phyloP scores from a whole-genome alignment of 1,284 basidiomycete species.

The Xerocomus nothofagi region DNA sequence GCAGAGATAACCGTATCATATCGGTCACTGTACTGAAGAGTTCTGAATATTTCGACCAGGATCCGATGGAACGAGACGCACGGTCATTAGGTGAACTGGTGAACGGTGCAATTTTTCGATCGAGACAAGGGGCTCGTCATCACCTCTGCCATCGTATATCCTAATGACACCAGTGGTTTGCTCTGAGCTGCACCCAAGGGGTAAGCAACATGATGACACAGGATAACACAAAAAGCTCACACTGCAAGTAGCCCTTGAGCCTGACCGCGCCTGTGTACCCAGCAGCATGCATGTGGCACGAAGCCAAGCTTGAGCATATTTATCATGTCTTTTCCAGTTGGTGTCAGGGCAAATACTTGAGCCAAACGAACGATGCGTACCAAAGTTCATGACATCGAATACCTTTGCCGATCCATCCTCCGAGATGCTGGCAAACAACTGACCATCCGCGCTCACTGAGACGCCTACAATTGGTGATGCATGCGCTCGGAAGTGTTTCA shows the following conservation, averaged over 20 bases:
- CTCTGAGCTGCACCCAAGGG: slow-evolving; percentile 64
- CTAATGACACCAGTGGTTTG: slow-evolving; percentile 72
- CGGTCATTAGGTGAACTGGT: slow-evolving; percentile 89
- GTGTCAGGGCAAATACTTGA: background rate
- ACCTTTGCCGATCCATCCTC: slow-evolving; percentile 89
- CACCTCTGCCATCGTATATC: slow-evolving; percentile 91
- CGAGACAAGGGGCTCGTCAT: slow-evolving; percentile 72
- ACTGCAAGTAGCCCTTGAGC: slow-evolving; percentile 89
- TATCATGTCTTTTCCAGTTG: slow-evolving; percentile 80
- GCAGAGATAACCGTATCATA: slow-evolving; percentile 93
- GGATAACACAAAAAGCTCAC: slow-evolving; percentile 42
- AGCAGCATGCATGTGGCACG: slow-evolving; percentile 84
- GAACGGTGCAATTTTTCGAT: slow-evolving; percentile 79
- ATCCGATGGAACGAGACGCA: slow-evolving; percentile 42
- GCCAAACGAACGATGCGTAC: slow-evolving; percentile 41
- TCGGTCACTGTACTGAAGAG: slow-evolving; percentile 78
- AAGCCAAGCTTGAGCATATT: slow-evolving; percentile 93
- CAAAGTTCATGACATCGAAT: slow-evolving; percentile 97
- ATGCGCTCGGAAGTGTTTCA: slow-evolving; percentile 93
- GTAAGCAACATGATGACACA: slow-evolving; percentile 4
- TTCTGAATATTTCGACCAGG: slow-evolving; percentile 3
- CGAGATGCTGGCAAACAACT: slow-evolving; percentile 86
- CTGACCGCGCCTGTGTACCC: slow-evolving; percentile 89
- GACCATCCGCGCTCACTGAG: slow-evolving; percentile 90
- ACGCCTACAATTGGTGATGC: slow-evolving; percentile 78